A percentile compares a stretch with the other conserved stretches of the same genome.
These are phyloP conservation scores for Talaromyces sp. DNA, from an alignment of 2,329 filamentous ascomycete genomes.

Conservation along the genomic window DNA sequence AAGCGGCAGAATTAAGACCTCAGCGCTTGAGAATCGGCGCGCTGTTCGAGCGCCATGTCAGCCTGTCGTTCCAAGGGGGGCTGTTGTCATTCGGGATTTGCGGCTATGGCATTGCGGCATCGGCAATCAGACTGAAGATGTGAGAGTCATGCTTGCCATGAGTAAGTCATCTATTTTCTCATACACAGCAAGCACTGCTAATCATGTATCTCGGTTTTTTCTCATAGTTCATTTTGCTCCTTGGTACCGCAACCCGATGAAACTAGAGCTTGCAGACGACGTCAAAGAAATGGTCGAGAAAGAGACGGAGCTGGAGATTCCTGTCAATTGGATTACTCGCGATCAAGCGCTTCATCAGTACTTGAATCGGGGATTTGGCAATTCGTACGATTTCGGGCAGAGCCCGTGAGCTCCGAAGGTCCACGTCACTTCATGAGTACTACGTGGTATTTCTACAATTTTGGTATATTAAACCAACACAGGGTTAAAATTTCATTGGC, in stretches of 20 bases:
- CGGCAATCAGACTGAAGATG: slow-evolving; percentile 48
- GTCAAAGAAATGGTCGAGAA: slow-evolving; percentile 41
- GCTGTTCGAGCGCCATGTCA: slow-evolving; percentile 42
- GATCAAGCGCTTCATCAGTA: slow-evolving; percentile 43
- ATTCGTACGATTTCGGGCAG: slow-evolving; percentile 58
- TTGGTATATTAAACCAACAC: neutral
- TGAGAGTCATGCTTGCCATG: slow-evolving; percentile 55
- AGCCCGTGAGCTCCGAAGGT: neutral
- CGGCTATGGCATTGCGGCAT: slow-evolving; percentile 62
- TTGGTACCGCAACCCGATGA: slow-evolving; percentile 56
- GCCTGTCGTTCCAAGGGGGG: slow-evolving; percentile 34
- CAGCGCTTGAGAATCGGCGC: slow-evolving; percentile 31
- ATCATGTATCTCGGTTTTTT: slow-evolving; percentile 4
- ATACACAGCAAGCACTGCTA: neutral
- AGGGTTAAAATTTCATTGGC: neutral
- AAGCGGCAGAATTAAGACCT: neutral
- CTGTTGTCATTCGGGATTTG: slow-evolving; percentile 46
- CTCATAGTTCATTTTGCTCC: slow-evolving; percentile 47
- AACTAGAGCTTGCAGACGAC: slow-evolving; percentile 48
- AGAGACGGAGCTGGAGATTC: slow-evolving; percentile 43
- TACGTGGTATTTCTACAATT: neutral
- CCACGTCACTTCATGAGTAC: neutral
- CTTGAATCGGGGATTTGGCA: slow-evolving; percentile 53
- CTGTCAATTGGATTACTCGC: slow-evolving; percentile 44
- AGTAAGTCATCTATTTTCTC: slow-evolving; percentile 16